Conservation (phyloP, 2,329 filamentous ascomycete species). For the Purpureocillium lavendulum region DNA sequence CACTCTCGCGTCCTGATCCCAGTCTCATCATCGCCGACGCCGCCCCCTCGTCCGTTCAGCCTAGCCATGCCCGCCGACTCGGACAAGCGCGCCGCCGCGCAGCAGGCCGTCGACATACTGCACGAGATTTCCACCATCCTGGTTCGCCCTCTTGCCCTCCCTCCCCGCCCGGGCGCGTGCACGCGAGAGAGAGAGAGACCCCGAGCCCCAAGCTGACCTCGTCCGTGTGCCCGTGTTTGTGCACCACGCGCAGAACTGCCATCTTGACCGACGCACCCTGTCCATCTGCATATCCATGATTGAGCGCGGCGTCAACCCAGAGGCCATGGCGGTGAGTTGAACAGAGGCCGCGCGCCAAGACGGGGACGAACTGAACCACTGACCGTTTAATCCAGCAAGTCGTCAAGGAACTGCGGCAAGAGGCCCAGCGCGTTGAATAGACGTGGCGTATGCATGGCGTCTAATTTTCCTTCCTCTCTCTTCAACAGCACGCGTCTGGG, state of each 20-base stretch:
- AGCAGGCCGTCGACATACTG: conserved; percentile 75
- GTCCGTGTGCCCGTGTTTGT: no score
- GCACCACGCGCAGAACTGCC: conserved; percentile 76
- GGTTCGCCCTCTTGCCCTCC: conserved; percentile 33
- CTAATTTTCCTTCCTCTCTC: no score
- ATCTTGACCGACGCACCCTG: conserved; percentile 81
- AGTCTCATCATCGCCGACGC: not conserved
- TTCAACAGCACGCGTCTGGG: no score
- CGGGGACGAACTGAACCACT: not conserved
- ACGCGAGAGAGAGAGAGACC: no score
- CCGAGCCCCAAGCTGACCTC: no score
- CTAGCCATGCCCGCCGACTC: conserved; percentile 41
- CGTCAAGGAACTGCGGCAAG: conserved; percentile 50
- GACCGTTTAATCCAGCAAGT: conserved; percentile 34
- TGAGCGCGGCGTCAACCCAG: conserved; percentile 93
- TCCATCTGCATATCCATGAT: conserved; percentile 96
- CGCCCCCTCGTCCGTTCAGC: no score
- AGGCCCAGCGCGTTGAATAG: conserved; percentile 42
- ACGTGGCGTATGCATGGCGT: not conserved
- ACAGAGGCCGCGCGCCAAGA: no score
- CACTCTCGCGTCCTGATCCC: not conserved
- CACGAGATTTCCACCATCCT: conserved; percentile 84
- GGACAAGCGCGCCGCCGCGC: conserved; percentile 67
- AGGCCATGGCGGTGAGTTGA: conserved; percentile 74
- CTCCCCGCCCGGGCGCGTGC: not conserved